phyloP scores from a whole-genome alignment of 257 asterid species.

The Anisodus acutangulus region DNA sequence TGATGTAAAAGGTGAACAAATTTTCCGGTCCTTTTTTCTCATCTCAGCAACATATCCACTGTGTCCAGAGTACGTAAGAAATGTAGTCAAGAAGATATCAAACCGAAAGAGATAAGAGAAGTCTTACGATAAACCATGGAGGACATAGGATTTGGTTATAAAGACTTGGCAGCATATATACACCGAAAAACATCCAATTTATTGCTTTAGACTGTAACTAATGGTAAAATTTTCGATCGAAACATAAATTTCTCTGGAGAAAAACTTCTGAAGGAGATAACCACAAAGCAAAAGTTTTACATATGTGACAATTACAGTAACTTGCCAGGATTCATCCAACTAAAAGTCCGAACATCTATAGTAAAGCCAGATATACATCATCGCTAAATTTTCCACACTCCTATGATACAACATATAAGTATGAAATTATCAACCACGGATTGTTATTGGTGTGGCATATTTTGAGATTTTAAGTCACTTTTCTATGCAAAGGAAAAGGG shows the following conservation, averaged over 20 bases:
- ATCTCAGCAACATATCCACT: constrained; percentile 74
- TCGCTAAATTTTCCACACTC: not conserved
- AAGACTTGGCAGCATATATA: not conserved
- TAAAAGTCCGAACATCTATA: not conserved
- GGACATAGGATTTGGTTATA: not conserved
- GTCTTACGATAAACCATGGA: constrained; percentile 5
- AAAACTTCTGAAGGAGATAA: not conserved
- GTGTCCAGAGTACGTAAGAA: constrained; percentile 38
- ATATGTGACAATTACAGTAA: not conserved
- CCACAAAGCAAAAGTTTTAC: not conserved
- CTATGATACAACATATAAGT: not conserved
- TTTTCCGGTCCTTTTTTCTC: constrained; percentile 56
- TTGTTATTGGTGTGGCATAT: not conserved
- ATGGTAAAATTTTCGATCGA: not conserved
- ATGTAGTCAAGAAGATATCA: constrained; percentile 26
- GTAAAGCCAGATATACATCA: constrained; percentile 4
- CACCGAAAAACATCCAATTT: not conserved
- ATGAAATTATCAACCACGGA: not conserved
- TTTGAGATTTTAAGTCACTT: not conserved
- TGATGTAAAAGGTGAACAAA: constrained; percentile 54
- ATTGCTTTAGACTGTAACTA: not conserved
- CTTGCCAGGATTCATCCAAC: not conserved
- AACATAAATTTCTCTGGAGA: not conserved
- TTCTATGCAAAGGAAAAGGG: constrained; percentile 11
- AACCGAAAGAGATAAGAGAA: constrained; percentile 19